These are phyloP conservation scores for Hygrophila difformis DNA, from an alignment of 257 asterid genomes.

Conservation along the genomic window DNA sequence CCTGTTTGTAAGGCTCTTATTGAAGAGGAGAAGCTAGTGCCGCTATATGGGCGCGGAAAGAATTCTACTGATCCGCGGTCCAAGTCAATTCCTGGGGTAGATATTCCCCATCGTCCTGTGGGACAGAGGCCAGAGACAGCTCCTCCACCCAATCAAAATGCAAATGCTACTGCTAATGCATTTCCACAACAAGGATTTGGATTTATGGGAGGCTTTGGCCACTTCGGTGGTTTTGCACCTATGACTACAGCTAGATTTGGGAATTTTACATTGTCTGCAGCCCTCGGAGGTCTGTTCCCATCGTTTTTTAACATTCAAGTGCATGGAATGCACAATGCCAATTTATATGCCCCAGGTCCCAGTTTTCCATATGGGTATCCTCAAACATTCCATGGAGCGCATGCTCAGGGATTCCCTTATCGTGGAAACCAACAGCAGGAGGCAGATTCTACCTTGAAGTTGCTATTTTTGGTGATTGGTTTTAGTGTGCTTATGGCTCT, in stretches of 20 bases:
- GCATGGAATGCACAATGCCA: slow-evolving; percentile 33
- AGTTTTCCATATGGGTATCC: slow-evolving; percentile 34
- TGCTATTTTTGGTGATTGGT: slow-evolving; percentile 32
- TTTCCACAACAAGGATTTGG: slow-evolving; percentile 31
- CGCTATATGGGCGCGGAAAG: slow-evolving; percentile 60
- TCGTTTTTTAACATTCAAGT: slow-evolving; percentile 39
- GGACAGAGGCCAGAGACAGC: slow-evolving; percentile 47
- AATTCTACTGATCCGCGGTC: slow-evolving; percentile 59
- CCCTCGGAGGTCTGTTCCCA: slow-evolving; percentile 39
- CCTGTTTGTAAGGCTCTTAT: slow-evolving; percentile 64
- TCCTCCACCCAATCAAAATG: slow-evolving; percentile 26
- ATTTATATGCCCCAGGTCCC: slow-evolving; percentile 28
- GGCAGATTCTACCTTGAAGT: slow-evolving; percentile 31
- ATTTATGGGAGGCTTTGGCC: slow-evolving; percentile 23
- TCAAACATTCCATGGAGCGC: slow-evolving; percentile 34
- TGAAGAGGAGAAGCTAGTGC: slow-evolving; percentile 56
- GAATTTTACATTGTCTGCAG: slow-evolving; percentile 36
- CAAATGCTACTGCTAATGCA: slow-evolving; percentile 26
- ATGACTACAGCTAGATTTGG: slow-evolving; percentile 32
- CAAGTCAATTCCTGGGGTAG: slow-evolving; percentile 40
- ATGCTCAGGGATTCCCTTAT: slow-evolving; percentile 28
- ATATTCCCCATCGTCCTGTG: slow-evolving; percentile 38
- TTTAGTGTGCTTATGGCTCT: slow-evolving; percentile 33
- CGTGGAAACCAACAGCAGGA: slow-evolving; percentile 35
- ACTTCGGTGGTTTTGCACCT: slow-evolving; percentile 34